Conservation (phyloP, 768 basidiomycete genomes). For the Zangia roseola region DNA sequence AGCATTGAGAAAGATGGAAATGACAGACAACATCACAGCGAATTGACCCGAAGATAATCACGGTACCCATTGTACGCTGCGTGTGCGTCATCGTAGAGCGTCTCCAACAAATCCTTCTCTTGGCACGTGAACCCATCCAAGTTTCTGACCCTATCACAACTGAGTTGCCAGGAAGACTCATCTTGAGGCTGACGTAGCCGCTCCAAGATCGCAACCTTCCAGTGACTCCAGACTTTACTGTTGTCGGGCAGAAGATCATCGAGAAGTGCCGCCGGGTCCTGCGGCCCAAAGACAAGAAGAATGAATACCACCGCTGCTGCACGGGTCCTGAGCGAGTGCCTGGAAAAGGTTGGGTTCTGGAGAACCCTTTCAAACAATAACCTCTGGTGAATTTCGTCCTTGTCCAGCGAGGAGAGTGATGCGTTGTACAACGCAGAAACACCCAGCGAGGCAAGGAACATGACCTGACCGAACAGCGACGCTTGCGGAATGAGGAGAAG, state of each 20-base stretch:
- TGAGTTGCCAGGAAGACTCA: not conserved
- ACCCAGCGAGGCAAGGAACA: slow-evolving; percentile 28
- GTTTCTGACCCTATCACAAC: not conserved
- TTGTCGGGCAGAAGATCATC: slow-evolving; percentile 19
- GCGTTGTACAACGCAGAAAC: slow-evolving; percentile 28
- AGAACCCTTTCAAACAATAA: slow-evolving; percentile 12
- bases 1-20: too few species aligned
- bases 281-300: slow-evolving; percentile 7
- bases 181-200: not conserved
- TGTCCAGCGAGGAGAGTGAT: slow-evolving; percentile 32
- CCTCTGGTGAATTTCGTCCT: slow-evolving; percentile 13
- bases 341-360: slow-evolving; percentile 10
- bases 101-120: slow-evolving; percentile 6
- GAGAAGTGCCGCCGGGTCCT: slow-evolving; percentile 7
- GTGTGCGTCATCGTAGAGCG: slow-evolving; percentile 14
- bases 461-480: slow-evolving; percentile 27
- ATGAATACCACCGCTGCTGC: slow-evolving; percentile 18
- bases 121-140: slow-evolving; percentile 5
- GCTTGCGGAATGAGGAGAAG: slow-evolving; percentile 30
- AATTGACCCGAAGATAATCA: slow-evolving; percentile 3
- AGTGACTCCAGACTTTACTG: slow-evolving; percentile 18
- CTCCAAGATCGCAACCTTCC: slow-evolving; percentile 16
- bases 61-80: slow-evolving; percentile 11
- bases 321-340: slow-evolving; percentile 14
- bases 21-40: too few species aligned